Evolutionary conservation across 305 asterid species (phyloP).

Genomic region (Fraxinus nigra): DNA sequence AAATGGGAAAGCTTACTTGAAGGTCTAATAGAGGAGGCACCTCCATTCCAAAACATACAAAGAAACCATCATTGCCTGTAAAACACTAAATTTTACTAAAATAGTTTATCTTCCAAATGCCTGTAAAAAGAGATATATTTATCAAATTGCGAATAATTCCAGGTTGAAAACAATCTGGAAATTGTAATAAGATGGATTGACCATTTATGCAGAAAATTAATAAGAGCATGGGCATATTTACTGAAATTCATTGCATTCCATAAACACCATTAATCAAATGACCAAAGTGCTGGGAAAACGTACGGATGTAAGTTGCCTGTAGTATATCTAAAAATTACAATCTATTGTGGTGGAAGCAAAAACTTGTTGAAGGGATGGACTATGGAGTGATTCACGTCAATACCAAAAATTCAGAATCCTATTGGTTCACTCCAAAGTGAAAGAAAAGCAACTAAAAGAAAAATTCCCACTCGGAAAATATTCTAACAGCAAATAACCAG

Average conservation of each 20-base stretch:
- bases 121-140: no score
- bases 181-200: neutral
- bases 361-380: neutral
- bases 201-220: conserved; percentile 9
- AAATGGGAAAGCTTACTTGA: no score
- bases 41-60: no score
- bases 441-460: neutral
- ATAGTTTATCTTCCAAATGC: conserved; percentile 18
- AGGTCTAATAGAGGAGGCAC: no score
- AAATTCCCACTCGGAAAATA: no score
- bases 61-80: no score
- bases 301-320: neutral
- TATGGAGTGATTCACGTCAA: neutral
- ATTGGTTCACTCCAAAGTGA: neutral
- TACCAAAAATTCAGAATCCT: neutral
- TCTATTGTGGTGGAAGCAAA: neutral
- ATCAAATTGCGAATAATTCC: no score
- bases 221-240: neutral
- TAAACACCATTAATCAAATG: neutral
- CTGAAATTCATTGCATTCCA: neutral
- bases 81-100: no score
- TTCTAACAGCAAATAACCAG: neutral
- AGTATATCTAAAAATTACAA: neutral
- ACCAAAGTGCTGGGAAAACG: neutral
- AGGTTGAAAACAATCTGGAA: conserved; percentile 7